These are phyloP conservation scores for Podospora tetraspora DNA, from an alignment of 495 filamentous ascomycete genomes.

Conservation along the genomic window DNA sequence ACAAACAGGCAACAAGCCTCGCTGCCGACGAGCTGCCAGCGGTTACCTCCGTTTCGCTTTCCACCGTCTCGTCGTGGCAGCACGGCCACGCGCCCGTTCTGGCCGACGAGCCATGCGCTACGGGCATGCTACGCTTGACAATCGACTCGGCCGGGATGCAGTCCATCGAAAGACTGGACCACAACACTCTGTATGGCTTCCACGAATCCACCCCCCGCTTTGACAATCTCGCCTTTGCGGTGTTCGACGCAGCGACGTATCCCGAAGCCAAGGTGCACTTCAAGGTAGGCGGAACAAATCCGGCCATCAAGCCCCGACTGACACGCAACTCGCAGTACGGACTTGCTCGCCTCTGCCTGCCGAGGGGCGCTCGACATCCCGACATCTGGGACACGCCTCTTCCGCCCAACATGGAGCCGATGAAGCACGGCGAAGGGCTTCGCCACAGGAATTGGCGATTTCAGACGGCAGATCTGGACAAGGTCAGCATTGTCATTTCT, in stretches of 20 bases:
- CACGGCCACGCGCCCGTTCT: neutral
- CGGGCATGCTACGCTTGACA: neutral
- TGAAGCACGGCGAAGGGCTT: neutral
- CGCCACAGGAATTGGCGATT: neutral
- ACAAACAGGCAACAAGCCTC: neutral
- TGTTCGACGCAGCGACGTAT: neutral
- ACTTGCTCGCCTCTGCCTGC: neutral
- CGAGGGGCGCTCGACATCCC: neutral
- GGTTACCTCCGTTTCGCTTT: neutral
- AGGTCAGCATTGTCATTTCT: neutral
- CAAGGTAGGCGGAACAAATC: neutral
- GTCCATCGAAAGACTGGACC: neutral
- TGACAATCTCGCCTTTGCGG: neutral
- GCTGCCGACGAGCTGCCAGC: neutral
- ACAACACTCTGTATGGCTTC: neutral
- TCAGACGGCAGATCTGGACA: neutral
- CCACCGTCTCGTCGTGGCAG: neutral
- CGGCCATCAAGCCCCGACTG: neutral
- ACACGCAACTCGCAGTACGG: neutral
- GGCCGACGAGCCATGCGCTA: neutral
- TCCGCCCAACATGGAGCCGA: neutral
- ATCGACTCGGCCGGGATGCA: neutral
- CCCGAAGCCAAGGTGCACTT: neutral
- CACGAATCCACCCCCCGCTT: neutral
- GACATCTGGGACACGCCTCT: neutral